Evolutionary conservation across 441 rosid species (phyloP).

Genomic region (Viola pubescens): DNA sequence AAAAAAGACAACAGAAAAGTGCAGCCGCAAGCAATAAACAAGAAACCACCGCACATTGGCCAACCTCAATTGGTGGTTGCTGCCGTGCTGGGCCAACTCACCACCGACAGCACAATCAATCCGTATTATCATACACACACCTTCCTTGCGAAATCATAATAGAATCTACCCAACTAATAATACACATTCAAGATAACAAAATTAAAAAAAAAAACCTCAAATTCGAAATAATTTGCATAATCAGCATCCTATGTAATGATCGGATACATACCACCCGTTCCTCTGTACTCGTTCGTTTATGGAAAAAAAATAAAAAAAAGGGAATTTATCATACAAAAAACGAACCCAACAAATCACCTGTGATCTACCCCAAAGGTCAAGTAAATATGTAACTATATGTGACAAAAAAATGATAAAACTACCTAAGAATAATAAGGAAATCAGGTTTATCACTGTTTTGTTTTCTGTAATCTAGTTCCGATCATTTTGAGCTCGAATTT

Average conservation of each 20-base stretch:
- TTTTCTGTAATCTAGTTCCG: conserved; percentile 46
- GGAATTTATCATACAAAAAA: background rate
- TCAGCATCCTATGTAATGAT: too few species aligned
- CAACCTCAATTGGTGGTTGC: background rate
- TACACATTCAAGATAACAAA: background rate
- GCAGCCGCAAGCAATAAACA: background rate
- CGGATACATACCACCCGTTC: conserved; percentile 11
- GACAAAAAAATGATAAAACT: too few species aligned
- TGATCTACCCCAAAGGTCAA: too few species aligned
- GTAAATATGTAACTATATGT: too few species aligned
- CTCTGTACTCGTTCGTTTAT: conserved; percentile 7
- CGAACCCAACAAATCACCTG: too few species aligned
- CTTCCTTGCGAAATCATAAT: background rate
- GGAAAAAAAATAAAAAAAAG: background rate
- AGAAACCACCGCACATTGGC: background rate
- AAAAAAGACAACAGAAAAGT: too few species aligned
- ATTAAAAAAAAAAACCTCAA: too few species aligned
- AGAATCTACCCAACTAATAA: background rate
- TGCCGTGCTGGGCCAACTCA: background rate
- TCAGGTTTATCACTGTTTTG: conserved; percentile 36
- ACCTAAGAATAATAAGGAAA: background rate
- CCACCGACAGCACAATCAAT: conserved; percentile 9
- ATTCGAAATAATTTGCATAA: too few species aligned
- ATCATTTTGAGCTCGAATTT: conserved; percentile 64
- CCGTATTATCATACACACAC: background rate